Conservation (phyloP, 768 basidiomycete species). For the Amanita fuliginea region DNA sequence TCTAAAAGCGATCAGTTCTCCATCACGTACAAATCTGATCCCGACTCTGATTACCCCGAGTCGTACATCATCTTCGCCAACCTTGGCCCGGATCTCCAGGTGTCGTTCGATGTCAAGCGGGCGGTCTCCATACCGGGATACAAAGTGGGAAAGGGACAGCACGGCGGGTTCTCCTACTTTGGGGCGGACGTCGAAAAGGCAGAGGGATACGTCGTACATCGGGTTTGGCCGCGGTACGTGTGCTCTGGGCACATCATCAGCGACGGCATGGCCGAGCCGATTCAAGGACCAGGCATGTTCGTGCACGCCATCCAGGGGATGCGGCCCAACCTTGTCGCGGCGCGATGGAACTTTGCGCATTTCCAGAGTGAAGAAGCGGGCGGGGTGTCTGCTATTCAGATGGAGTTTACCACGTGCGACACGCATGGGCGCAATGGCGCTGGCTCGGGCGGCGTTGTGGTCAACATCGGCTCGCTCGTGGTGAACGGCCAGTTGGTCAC, state of each 20-base stretch:
- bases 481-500: slow-evolving; percentile 64
- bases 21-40: slow-evolving; percentile 49
- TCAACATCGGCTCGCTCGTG: slow-evolving; percentile 82
- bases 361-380: slow-evolving; percentile 72
- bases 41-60: slow-evolving; percentile 56
- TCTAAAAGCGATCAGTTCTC: slow-evolving; percentile 80
- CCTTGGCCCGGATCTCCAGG: slow-evolving; percentile 67
- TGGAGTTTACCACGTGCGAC: slow-evolving; percentile 88
- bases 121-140: slow-evolving; percentile 70
- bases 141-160: slow-evolving; percentile 82
- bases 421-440: slow-evolving; percentile 68
- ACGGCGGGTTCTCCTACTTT: slow-evolving; percentile 87
- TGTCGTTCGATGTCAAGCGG: slow-evolving; percentile 65
- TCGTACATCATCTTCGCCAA: slow-evolving; percentile 72
- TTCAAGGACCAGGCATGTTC: slow-evolving; percentile 72
- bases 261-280: slow-evolving; percentile 46
- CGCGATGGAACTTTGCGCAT: slow-evolving; percentile 90
- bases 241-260: slow-evolving; percentile 58
- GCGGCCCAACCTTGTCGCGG: slow-evolving; percentile 88
- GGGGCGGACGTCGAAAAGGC: slow-evolving; percentile 56
- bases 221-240: slow-evolving; percentile 73
- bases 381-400: slow-evolving; percentile 80
- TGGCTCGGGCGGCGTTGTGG: slow-evolving; percentile 73
- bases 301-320: slow-evolving; percentile 97
- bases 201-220: slow-evolving; percentile 82